phyloP scores from a whole-genome alignment of 1,284 basidiomycete species.

The Malassezia nana region DNA sequence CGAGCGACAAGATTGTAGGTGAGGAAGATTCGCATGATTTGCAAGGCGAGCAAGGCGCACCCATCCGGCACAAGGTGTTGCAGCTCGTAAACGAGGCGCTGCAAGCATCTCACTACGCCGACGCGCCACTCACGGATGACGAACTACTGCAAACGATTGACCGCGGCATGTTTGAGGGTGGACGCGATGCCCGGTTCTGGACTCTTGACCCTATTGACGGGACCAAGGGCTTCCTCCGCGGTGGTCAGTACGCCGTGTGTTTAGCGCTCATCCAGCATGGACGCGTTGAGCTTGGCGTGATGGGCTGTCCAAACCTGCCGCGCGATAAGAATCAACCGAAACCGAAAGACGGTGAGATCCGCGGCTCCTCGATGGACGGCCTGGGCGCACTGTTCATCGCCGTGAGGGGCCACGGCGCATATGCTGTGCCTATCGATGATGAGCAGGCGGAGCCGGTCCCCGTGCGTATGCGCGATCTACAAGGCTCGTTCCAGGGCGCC shows the following conservation, averaged over 20 bases:
- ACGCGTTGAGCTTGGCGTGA: slow-evolving; percentile 64
- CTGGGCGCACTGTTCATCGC: slow-evolving; percentile 42
- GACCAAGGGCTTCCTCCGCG: slow-evolving; percentile 87
- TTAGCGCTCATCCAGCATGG: slow-evolving; percentile 79
- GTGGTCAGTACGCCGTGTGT: slow-evolving; percentile 94
- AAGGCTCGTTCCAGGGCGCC: slow-evolving; percentile 51
- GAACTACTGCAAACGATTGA: slow-evolving; percentile 77
- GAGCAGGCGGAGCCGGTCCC: slow-evolving; percentile 19
- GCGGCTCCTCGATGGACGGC: slow-evolving; percentile 24
- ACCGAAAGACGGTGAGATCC: slow-evolving; percentile 42
- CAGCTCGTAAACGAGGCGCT: slow-evolving; percentile 75
- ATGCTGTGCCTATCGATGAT: slow-evolving; percentile 26
- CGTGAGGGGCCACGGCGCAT: slow-evolving; percentile 39
- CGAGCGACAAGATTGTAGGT: slow-evolving; percentile 77
- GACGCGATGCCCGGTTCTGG: slow-evolving; percentile 68
- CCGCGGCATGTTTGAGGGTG: slow-evolving; percentile 70
- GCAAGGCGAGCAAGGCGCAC: slow-evolving; percentile 48
- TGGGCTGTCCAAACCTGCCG: slow-evolving; percentile 84
- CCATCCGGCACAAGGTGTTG: slow-evolving; percentile 62
- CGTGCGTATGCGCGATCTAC: slow-evolving; percentile 35
- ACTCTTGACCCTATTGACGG: slow-evolving; percentile 85
- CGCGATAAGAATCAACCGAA: slow-evolving; percentile 50
- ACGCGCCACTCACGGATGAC: slow-evolving; percentile 49
- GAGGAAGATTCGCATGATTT: slow-evolving; percentile 81
- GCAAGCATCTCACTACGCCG: slow-evolving; percentile 30